phyloP scores from a whole-genome alignment of 2,329 filamentous ascomycete species.

The Colletotrichum sp. region DNA sequence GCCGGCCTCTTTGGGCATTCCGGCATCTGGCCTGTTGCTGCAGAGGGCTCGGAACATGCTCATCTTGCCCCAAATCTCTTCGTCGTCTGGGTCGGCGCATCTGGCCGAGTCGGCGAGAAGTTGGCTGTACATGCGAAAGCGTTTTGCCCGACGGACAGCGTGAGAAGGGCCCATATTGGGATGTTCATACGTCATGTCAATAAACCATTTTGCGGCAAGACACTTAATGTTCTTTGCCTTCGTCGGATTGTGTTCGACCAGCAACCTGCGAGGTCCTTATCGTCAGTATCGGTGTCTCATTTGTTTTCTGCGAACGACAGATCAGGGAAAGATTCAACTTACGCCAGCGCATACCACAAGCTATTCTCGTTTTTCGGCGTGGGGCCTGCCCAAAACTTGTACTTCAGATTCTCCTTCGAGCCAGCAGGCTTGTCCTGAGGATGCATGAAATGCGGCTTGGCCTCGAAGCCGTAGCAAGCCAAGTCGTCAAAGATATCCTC shows the following conservation, averaged over 20 bases:
- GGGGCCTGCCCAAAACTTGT: background rate
- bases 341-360: conserved; percentile 5
- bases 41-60: background rate
- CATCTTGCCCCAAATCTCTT: background rate
- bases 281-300: background rate
- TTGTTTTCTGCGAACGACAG: background rate
- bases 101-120: background rate
- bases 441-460: background rate
- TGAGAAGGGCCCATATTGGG: no score
- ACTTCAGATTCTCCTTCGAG: background rate
- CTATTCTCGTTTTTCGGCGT: background rate
- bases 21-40: background rate
- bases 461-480: background rate
- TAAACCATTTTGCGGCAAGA: background rate
- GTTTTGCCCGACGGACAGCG: background rate
- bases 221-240: background rate
- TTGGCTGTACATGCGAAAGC: conserved; percentile 8
- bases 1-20: background rate
- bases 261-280: background rate
- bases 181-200: background rate
- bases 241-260: background rate
- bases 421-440: background rate
- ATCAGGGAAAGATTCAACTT: background rate
- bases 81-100: background rate
- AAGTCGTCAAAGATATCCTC: background rate